Conservation (phyloP, 2,329 filamentous ascomycete genomes). For the Fusarium sp. region DNA sequence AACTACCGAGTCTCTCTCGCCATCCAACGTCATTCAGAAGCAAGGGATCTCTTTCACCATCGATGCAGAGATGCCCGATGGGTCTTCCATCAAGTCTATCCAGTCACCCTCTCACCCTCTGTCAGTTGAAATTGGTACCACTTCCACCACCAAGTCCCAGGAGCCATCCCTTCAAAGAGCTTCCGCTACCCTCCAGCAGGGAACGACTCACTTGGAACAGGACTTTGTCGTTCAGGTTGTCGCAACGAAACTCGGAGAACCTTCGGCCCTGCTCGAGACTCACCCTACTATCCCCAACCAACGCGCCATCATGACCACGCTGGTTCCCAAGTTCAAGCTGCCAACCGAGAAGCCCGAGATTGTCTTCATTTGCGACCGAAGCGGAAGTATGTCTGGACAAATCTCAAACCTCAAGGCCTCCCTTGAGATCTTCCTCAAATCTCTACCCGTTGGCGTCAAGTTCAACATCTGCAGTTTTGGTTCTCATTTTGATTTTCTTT, state of each 20-base stretch:
- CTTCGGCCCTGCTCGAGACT: conserved; percentile 75
- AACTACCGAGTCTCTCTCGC: conserved; percentile 8
- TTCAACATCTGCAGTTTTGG: conserved; percentile 83
- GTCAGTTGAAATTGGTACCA: conserved; percentile 73
- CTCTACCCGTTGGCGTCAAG: conserved; percentile 72
- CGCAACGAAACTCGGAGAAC: conserved; percentile 71
- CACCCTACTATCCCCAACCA: conserved; percentile 74
- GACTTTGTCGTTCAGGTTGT: conserved; percentile 79
- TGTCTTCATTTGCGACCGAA: conserved; percentile 81
- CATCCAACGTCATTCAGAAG: conserved; percentile 10
- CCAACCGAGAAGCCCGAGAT: conserved; percentile 71
- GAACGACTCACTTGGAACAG: conserved; percentile 67
- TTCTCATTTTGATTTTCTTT: conserved; percentile 61
- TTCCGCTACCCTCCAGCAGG: conserved; percentile 72
- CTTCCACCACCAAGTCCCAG: conserved; percentile 57
- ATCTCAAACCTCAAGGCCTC: conserved; percentile 70
- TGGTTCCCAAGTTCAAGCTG: conserved; percentile 79
- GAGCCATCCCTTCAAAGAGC: conserved; percentile 71
- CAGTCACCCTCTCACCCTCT: conserved; percentile 79
- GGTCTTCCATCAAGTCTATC: conserved; percentile 71
- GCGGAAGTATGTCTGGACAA: conserved; percentile 73
- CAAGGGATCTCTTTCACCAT: conserved; percentile 52
- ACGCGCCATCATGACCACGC: conserved; percentile 77
- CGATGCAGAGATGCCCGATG: conserved; percentile 63
- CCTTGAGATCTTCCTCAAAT: conserved; percentile 75